Conservation (phyloP, 345 rosid species). For the Dimocarpus longan region DNA sequence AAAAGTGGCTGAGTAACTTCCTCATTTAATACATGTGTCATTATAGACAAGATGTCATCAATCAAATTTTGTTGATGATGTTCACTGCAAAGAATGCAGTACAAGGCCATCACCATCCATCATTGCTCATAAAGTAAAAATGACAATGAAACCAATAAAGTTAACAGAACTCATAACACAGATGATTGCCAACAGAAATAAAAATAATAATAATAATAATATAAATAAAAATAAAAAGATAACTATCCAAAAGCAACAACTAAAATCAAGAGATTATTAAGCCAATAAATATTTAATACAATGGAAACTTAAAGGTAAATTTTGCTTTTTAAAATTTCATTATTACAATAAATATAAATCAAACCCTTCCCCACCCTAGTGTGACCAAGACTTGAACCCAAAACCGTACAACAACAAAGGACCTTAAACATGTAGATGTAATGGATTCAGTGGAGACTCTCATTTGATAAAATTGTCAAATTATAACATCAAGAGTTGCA, state of each 20-base stretch:
- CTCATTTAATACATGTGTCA: slow-evolving; percentile 65
- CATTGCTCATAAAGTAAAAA: slow-evolving; percentile 7
- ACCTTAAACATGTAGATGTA: not conserved
- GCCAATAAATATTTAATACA: slow-evolving; percentile 8
- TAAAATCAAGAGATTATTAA: slow-evolving; percentile 13
- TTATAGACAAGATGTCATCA: slow-evolving; percentile 62
- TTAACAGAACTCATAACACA: not conserved
- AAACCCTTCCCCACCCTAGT: not conserved
- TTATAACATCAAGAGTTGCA: not conserved
- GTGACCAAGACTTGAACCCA: not conserved
- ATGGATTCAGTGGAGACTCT: not conserved
- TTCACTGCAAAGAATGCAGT: slow-evolving; percentile 49
- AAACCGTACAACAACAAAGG: not conserved
- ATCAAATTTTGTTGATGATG: slow-evolving; percentile 56
- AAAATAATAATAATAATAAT: too few relatives aligned
- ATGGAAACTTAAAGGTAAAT: slow-evolving; percentile 6
- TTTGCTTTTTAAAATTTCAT: slow-evolving; percentile 4
- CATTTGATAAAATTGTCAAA: not conserved
- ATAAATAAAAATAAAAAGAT: too few relatives aligned
- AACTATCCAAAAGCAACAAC: not conserved
- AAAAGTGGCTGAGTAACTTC: slow-evolving; percentile 60
- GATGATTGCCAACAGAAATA: not conserved
- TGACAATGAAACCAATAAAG: slow-evolving; percentile 13
- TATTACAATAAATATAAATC: not conserved
- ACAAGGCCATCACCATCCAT: slow-evolving; percentile 2